A percentile compares a stretch with the other conserved stretches of the same genome.
These are phyloP conservation scores for Cryphonectria parasitica DNA, from an alignment of 2,329 filamentous ascomycete genomes.

Conservation along the genomic window DNA sequence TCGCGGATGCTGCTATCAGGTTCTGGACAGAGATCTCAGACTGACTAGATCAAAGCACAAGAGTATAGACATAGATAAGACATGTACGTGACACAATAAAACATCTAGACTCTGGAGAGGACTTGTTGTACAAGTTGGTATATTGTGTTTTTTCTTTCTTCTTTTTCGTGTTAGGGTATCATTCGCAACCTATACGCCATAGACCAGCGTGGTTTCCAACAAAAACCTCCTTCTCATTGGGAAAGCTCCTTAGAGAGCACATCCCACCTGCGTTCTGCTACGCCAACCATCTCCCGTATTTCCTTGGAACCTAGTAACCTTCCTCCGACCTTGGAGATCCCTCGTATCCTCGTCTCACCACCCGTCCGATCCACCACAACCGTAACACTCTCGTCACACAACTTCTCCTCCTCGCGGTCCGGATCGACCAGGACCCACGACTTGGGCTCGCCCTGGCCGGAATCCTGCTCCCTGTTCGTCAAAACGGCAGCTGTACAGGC, in stretches of 20 bases:
- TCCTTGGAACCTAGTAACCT: slow-evolving; percentile 66
- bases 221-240: neutral
- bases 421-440: slow-evolving; percentile 86
- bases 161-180: slow-evolving; percentile 35
- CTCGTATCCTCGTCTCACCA: slow-evolving; percentile 63
- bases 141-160: too few species aligned
- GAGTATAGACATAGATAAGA: neutral
- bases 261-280: slow-evolving; percentile 68
- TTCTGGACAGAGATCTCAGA: slow-evolving; percentile 37
- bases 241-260: slow-evolving; percentile 53
- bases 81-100: neutral
- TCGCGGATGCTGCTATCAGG: slow-evolving; percentile 50
- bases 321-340: slow-evolving; percentile 84
- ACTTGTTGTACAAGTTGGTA: neutral
- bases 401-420: slow-evolving; percentile 84
- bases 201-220: neutral
- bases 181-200: slow-evolving; percentile 29
- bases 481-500: slow-evolving; percentile 81
- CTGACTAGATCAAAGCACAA: neutral
- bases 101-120: neutral
- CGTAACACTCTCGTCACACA: slow-evolving; percentile 83
- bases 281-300: slow-evolving; percentile 61
- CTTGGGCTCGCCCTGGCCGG: slow-evolving; percentile 47
- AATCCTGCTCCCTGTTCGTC: slow-evolving; percentile 60
- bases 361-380: slow-evolving; percentile 71